These are phyloP conservation scores for Canariomyces notabilis DNA, from an alignment of 2,329 filamentous ascomycete species.

Conservation along the genomic window DNA sequence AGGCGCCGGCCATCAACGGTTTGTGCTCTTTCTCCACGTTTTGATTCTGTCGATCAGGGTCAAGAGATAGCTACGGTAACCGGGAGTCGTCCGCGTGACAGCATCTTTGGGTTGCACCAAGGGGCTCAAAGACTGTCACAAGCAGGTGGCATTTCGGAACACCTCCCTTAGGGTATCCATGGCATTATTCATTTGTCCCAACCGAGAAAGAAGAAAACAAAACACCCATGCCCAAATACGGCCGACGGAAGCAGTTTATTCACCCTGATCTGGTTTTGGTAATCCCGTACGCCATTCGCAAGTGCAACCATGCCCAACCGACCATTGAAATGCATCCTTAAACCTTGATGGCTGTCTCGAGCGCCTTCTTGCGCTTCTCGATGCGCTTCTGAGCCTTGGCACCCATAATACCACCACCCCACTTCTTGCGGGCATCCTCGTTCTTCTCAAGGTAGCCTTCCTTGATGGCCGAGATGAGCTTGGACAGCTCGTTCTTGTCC, in stretches of 20 bases:
- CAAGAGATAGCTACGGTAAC: not conserved
- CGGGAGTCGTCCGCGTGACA: not conserved
- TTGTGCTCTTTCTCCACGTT: not conserved
- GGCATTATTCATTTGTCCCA: slow-evolving; percentile 21
- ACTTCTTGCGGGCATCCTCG: slow-evolving; percentile 85
- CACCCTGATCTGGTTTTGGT: slow-evolving; percentile 31
- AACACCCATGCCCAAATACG: slow-evolving; percentile 20
- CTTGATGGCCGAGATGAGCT: slow-evolving; percentile 95
- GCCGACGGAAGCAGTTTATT: slow-evolving; percentile 27
- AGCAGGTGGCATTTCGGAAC: slow-evolving; percentile 3
- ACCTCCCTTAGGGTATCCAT: slow-evolving; percentile 20
- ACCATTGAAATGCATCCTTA: slow-evolving; percentile 46
- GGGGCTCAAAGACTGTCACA: slow-evolving; percentile 7
- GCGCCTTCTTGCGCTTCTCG: slow-evolving; percentile 87
- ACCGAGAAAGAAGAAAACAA: slow-evolving; percentile 9
- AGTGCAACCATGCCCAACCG: slow-evolving; percentile 28
- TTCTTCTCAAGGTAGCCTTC: slow-evolving; percentile 96
- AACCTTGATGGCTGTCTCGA: slow-evolving; percentile 96
- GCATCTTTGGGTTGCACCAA: not conserved
- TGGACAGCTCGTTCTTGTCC: slow-evolving; percentile 97
- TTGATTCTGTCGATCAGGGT: not conserved
- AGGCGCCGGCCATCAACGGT: too few relatives aligned
- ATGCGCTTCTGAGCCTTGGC: slow-evolving; percentile 78
- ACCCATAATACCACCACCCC: slow-evolving; percentile 99
- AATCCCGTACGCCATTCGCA: slow-evolving; percentile 33